phyloP scores from a whole-genome alignment of 2,329 filamentous ascomycete genomes.

The Akanthomyces muscarius region DNA sequence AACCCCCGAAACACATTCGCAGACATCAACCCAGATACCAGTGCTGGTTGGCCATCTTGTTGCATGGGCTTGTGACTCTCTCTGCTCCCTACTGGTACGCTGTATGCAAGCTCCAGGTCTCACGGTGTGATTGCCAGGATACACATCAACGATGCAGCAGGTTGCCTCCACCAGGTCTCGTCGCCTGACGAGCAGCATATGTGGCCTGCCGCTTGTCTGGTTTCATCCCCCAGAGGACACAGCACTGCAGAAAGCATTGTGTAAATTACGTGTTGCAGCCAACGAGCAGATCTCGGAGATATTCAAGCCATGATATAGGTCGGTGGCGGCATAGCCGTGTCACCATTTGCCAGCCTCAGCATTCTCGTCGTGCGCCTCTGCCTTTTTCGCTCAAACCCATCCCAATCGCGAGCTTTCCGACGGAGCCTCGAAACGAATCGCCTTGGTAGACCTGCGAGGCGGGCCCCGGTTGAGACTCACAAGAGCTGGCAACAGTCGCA shows the following conservation, averaged over 20 bases:
- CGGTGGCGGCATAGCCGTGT: neutral
- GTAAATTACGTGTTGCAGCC: neutral
- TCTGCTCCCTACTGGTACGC: neutral
- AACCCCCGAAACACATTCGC: neutral
- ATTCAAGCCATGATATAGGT: neutral
- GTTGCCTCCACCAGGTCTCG: neutral
- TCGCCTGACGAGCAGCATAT: neutral
- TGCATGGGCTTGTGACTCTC: neutral
- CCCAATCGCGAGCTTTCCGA: neutral
- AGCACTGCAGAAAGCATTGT: neutral
- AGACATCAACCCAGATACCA: neutral
- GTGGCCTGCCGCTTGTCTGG: constrained; percentile 4
- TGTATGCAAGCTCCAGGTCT: neutral
- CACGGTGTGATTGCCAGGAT: neutral
- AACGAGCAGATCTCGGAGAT: constrained; percentile 2
- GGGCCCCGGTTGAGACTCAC: neutral
- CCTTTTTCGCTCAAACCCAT: neutral
- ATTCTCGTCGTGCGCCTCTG: neutral
- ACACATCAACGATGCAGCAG: neutral
- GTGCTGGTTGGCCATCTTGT: neutral
- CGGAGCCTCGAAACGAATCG: neutral
- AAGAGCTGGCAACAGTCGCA: neutral
- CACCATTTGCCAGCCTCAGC: constrained; percentile 1
- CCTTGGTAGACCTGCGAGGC: neutral
- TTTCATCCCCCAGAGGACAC: neutral